Base-by-base conservation (phyloP, 768 basidiomycete genomes). In the Rhizopogon rudus region DNA sequence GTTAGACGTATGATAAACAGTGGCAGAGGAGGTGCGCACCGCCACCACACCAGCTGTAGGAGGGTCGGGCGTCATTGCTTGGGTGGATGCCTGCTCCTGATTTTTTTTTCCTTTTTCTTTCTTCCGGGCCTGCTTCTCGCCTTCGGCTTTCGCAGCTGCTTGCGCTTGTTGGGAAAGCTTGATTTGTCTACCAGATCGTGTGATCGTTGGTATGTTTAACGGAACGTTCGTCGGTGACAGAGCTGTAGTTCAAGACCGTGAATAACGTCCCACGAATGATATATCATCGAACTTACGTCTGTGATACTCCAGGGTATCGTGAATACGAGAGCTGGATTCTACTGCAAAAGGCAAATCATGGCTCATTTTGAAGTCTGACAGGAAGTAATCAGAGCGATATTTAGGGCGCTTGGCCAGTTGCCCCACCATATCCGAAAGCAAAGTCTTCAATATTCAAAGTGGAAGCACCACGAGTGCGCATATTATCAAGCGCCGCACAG, bases 341-440 rank as follows among this genome's bases (percentile, higher is more conserved):
- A 61, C 67, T 33, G 54, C 57, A 52, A 69, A 69, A 9, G 69
- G 67, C 14, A 69, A 29, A 20, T 69, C 63, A 13, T 71, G 67
- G 53, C 65, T 71, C 63, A 69, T 69, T 31, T 29, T 55, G 37
- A 69, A 65, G 41, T 69, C 67, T 69, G 25, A 42, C 31, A 22
- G 14, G 37, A 41, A 22, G 31, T 16, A 12, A 12, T 46, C 25
- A 48, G 52, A 16, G 44, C 5, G 16, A 28, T 7, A 35, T 31
- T 52, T 42, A 22, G 37, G 28, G 39, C 35, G 2, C 14, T 16
- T 33, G 53, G 22, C 33, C 5, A 60, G 20, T 22, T 12, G 25
- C 16, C 65, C 14, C 9, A 71, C 67, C 67, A 17, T 65, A 69
- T 40, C 67, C 67, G 25, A 69, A 65, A 10, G 67, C 51, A 29